A percentile compares a stretch with the other conserved stretches of the same genome.
These are phyloP conservation scores for Claviceps spartinae DNA, from an alignment of 2,329 filamentous ascomycete genomes.

Conservation along the genomic window DNA sequence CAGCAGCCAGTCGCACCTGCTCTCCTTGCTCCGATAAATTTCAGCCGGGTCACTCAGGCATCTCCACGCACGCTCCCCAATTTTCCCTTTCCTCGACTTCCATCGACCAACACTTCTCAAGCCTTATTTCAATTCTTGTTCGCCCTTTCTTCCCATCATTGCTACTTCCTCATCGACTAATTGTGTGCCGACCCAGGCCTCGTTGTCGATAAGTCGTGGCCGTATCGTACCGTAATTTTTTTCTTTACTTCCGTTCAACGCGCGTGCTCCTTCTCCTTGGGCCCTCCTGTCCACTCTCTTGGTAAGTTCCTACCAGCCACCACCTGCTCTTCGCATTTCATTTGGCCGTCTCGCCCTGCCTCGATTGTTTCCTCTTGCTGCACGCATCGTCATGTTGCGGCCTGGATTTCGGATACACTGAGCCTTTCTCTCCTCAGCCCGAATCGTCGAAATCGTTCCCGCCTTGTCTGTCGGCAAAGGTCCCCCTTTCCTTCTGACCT, in stretches of 20 bases:
- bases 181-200: constrained; percentile 6
- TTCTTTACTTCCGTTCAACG: constrained; percentile 18
- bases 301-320: constrained; percentile 5
- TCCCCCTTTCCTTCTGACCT: constrained; percentile 11
- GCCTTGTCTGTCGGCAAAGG: not conserved
- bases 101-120: constrained; percentile 4
- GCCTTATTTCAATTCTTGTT: constrained; percentile 11
- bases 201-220: constrained; percentile 9
- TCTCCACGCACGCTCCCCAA: constrained; percentile 9
- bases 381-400: not conserved
- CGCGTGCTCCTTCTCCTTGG: constrained; percentile 16
- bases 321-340: constrained; percentile 1
- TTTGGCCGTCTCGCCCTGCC: not conserved
- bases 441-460: not conserved
- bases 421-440: not conserved
- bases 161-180: constrained; percentile 21
- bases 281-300: constrained; percentile 11
- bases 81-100: constrained; percentile 13
- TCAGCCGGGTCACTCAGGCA: constrained; percentile 4
- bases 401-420: not conserved
- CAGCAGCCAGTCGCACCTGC: constrained; percentile 15
- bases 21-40: constrained; percentile 9
- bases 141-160: constrained; percentile 19
- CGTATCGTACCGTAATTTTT: constrained; percentile 14
- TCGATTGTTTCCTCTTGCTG: not conserved